phyloP scores from a whole-genome alignment of 495 filamentous ascomycete genomes.

The Annulohypoxylon stygium region DNA sequence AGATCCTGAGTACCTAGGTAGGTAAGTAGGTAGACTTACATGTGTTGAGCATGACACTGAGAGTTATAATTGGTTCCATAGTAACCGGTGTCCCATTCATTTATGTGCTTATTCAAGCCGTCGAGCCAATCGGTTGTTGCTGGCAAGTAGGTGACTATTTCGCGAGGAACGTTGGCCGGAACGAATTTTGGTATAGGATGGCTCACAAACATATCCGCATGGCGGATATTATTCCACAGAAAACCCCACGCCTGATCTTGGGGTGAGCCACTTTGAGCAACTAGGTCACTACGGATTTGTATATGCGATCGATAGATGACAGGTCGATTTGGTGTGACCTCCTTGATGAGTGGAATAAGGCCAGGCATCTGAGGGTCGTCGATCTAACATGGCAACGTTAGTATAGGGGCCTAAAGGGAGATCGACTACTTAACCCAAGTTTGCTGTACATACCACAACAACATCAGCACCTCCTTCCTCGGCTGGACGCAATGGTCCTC shows the following conservation, averaged over 20 bases:
- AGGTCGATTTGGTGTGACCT: conserved; percentile 76
- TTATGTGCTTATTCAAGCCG: conserved; percentile 84
- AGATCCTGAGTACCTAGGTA: neutral
- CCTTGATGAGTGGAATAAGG: conserved; percentile 82
- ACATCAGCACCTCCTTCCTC: conserved; percentile 83
- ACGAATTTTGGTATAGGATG: conserved; percentile 86
- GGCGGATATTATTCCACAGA: conserved; percentile 78
- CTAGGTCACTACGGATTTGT: conserved; percentile 83
- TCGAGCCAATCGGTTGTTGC: conserved; percentile 93
- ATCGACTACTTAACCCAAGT: neutral
- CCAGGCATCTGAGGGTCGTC: conserved; percentile 93
- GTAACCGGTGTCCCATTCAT: conserved; percentile 78
- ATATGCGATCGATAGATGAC: conserved; percentile 88
- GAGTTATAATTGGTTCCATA: conserved; percentile 82
- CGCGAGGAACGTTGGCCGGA: conserved; percentile 72
- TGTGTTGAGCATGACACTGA: conserved; percentile 69
- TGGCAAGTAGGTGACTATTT: conserved; percentile 82
- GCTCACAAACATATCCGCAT: conserved; percentile 84
- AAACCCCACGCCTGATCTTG: conserved; percentile 83
- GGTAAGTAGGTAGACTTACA: conserved; percentile 56
- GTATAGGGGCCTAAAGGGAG: neutral
- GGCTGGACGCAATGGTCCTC: conserved; percentile 75
- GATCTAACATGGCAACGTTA: conserved; percentile 54
- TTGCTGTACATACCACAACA: conserved; percentile 68
- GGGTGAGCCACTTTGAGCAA: conserved; percentile 70